Evolutionary conservation across 169 alveolate species (phyloP), one percentile per base, ranked within the genome.

Genomic region (Nephromyces sp.): DNA sequence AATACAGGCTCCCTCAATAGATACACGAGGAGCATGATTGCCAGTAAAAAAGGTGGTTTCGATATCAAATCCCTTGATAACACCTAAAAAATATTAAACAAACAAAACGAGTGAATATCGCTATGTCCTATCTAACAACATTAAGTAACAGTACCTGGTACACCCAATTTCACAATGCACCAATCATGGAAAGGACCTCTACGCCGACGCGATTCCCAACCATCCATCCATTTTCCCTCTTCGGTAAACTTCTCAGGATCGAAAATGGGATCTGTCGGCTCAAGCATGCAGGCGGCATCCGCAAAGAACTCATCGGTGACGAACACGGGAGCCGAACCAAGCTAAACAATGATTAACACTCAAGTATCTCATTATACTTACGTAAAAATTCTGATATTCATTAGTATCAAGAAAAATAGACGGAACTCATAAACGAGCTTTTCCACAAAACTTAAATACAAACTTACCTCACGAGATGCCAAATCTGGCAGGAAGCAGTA

Each of bases 191-290:
- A 72, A 68, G 81, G 81, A 27, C 65, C 74, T 51, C 81, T 68
- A 51, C 85, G 75, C 24, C 87, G 74, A 68, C 83, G 81, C 25
- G 87, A 71, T 52, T 72, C 53, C 87, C 87, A 81, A n/a, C 87
- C 87, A 2, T 35, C 71, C 70, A 35, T 68, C 74, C 71, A 68
- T 51, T 68, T 32, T 22, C 70, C 71, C n/a, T 6, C 15, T 2
- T 43, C 72, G 2, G 74, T 35, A 6, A 35, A 15, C n/a, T 43
- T 43, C n/a, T 43, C 57, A n/a, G 25, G 25, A 15, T 15, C 25
- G n/a, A 43, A 43, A 15, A n/a, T 43, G 57, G 57, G 25, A 15
- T 43, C 57, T 15, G 57, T 43, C 25, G 57, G 57, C 15, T 15
- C 25, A 15, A 43, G n/a, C 25, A 43, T 43, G n/a, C n/a, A 15